Evolutionary conservation across 1,284 basidiomycete genomes (phyloP), one percentile per base, ranked within the genome.

Genomic region (Tremellales sp.): DNA sequence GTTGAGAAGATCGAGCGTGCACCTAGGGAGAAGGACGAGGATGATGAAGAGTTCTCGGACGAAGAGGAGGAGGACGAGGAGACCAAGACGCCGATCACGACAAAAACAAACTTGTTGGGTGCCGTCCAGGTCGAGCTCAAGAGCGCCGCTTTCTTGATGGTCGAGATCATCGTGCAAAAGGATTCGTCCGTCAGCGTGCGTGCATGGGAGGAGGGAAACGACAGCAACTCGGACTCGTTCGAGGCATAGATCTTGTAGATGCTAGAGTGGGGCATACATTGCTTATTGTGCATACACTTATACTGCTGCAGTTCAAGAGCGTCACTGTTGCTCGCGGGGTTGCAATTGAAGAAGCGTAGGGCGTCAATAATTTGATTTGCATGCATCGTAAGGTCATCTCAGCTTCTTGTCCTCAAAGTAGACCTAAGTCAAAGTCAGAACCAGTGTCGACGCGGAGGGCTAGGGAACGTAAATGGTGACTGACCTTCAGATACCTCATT

Each of bases 371-470:
- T n/a, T n/a, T n/a, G 23, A 41, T 48, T 35, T n/a, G n/a, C 40
- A 43, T 45, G 21, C 8, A 39, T 26, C 37, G 21, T 27, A 2
- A 22, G 24, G 44, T 71, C 78, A 87, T 70, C 82, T 78, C 77
- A 87, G 83, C 68, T 89, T 91, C 70, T 89, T 83, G 68, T 90
- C 89, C 72, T 89, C 87, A 73, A 92, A 92, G 78, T 91, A 92
- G 53, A 80, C 79, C 87, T 89, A 58, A 13, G 40, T 12, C 3
- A 10, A 7, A 39, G 36, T 17, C 7, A 7, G 10, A 19, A 7
- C 24, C 22, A 21, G 8, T 21, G 21, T 22, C n/a, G n/a, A n/a
- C n/a, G n/a, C n/a, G n/a, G n/a, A n/a, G n/a, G n/a, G n/a, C n/a
- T n/a, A n/a, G n/a, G n/a, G n/a, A n/a, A n/a, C n/a, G n/a, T n/a